Evolutionary conservation across 208 protist genomes (phyloP).

Genomic region (Trypanosomatidae sp.): DNA sequence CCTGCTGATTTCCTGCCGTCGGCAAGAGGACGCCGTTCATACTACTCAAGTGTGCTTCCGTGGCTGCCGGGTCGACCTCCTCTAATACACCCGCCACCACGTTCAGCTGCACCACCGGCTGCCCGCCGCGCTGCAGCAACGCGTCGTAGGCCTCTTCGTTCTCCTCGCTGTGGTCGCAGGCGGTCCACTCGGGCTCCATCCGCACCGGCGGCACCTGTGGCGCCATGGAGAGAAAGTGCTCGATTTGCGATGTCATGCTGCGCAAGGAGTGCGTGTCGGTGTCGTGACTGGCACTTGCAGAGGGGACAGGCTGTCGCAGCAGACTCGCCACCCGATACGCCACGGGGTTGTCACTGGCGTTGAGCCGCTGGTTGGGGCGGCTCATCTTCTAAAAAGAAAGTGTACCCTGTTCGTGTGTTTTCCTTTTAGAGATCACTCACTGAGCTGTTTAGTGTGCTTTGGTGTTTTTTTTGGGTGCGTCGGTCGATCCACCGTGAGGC

Average conservation of each 20-base stretch:
- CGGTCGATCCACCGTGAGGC: no score
- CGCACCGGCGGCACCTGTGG: conserved; percentile 42
- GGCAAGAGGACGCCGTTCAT: conserved; percentile 63
- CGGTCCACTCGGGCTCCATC: conserved; percentile 43
- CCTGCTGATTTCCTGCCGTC: conserved; percentile 40
- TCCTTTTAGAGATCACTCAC: no score
- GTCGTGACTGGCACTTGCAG: background rate
- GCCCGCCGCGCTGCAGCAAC: background rate
- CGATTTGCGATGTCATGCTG: conserved; percentile 45
- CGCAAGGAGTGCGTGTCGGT: conserved; percentile 33
- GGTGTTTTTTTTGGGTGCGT: no score
- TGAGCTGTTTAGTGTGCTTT: no score
- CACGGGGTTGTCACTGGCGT: conserved; percentile 6
- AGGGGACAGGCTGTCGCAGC: no score
- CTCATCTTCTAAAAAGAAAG: no score
- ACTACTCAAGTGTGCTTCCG: conserved; percentile 3
- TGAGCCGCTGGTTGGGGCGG: conserved; percentile 7
- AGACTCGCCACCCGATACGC: conserved; percentile 39
- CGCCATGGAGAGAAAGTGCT: conserved; percentile 53
- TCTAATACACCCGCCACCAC: conserved; percentile 87
- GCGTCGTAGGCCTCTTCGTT: background rate
- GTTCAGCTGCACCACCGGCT: conserved; percentile 57
- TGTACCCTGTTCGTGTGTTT: no score
- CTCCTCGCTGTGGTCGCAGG: background rate
- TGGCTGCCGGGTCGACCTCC: conserved; percentile 10